phyloP scores from a whole-genome alignment of 306 rosid genomes.

The Cicer judaicum region DNA sequence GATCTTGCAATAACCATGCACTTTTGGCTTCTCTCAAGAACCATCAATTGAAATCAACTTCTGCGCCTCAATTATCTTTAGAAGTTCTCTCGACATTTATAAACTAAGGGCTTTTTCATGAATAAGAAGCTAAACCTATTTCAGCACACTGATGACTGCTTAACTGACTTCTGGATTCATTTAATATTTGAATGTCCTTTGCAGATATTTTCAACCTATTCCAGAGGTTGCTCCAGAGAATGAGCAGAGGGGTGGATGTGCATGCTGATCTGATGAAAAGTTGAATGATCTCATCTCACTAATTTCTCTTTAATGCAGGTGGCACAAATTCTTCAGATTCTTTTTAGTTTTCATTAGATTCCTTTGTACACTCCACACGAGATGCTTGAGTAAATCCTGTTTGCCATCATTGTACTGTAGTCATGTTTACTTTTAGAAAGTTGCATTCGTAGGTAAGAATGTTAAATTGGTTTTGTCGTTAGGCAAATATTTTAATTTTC shows the following conservation, averaged over 20 bases:
- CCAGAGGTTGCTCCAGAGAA: constrained; percentile 74
- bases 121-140: neutral
- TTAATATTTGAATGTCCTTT: constrained; percentile 23
- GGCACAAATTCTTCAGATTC: constrained; percentile 41
- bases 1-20: neutral
- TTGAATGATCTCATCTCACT: constrained; percentile 26
- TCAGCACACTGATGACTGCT: neutral
- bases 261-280: constrained; percentile 58
- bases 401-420: neutral
- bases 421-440: constrained; percentile 31
- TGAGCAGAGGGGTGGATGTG: constrained; percentile 88
- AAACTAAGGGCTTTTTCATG: neutral
- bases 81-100: neutral
- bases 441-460: constrained; percentile 41
- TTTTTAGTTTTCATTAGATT: constrained; percentile 44
- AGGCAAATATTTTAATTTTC: neutral
- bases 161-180: neutral
- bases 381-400: constrained; percentile 31
- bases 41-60: neutral
- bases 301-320: constrained; percentile 25
- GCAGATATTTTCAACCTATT: constrained; percentile 90
- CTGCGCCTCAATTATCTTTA: neutral
- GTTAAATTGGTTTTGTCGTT: constrained; percentile 44
- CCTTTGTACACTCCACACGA: constrained; percentile 43
- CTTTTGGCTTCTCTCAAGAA: neutral